Evolutionary conservation across 176 grass and related monocot genomes (phyloP).

Genomic region (Cymbopogon citratus): DNA sequence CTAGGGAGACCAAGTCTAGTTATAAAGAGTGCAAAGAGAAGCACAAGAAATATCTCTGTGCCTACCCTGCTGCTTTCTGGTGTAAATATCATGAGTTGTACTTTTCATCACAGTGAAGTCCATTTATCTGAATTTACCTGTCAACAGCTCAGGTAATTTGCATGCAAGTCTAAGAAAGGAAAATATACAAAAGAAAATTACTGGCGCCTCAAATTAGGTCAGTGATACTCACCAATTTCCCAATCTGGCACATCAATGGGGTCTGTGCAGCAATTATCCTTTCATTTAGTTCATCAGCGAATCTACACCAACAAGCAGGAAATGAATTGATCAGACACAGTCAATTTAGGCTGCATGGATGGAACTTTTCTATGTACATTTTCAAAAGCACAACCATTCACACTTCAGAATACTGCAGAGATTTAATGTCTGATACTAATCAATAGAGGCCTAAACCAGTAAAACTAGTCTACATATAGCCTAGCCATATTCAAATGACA

Average conservation of each 20-base stretch:
- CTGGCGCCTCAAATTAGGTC: constrained; percentile 5
- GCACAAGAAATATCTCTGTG: constrained; percentile 3
- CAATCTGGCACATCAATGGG: constrained; percentile 19
- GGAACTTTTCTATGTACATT: not conserved
- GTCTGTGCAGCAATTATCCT: constrained; percentile 19
- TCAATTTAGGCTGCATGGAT: constrained; percentile 8
- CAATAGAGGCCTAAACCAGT: not conserved
- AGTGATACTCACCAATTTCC: constrained; percentile 18
- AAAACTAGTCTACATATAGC: not conserved
- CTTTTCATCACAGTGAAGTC: not conserved
- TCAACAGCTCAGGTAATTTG: not conserved
- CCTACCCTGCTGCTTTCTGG: not conserved
- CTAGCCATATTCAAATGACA: not conserved
- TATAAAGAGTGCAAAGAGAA: not conserved
- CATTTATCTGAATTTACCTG: not conserved
- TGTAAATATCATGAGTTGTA: constrained; percentile 15
- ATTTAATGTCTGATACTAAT: not conserved
- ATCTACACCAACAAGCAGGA: not conserved
- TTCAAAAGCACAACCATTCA: not conserved
- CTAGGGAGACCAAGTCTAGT: constrained; percentile 10
- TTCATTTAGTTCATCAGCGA: not conserved
- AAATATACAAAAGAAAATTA: constrained; percentile 21
- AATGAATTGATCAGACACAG: not conserved
- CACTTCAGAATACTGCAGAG: constrained; percentile 6
- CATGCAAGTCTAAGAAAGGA: constrained; percentile 2